Evolutionary conservation across 192 early-diverging fungal species (phyloP).

Genomic region (Dissophora ornata): DNA sequence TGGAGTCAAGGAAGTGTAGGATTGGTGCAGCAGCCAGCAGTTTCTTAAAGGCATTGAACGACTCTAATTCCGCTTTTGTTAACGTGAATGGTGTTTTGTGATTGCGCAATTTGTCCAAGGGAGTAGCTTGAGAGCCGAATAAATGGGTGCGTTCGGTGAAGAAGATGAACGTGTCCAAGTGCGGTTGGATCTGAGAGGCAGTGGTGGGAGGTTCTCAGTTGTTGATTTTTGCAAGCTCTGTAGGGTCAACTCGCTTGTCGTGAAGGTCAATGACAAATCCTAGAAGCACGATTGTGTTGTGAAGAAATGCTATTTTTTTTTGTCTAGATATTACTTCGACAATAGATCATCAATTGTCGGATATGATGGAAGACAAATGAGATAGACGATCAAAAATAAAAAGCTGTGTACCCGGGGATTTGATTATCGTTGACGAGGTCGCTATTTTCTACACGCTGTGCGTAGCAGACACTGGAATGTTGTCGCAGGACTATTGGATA

Average conservation of each 20-base stretch:
- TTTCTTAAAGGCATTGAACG: constrained; percentile 7
- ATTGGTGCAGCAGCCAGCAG: constrained; percentile 9
- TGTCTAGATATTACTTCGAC: no score
- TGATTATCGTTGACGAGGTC: no score
- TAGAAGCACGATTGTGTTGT: constrained; percentile 17
- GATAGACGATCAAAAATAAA: no score
- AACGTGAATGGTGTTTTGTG: neutral
- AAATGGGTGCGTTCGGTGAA: constrained; percentile 30
- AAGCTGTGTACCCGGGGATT: no score
- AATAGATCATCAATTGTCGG: no score
- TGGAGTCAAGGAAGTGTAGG: constrained; percentile 30
- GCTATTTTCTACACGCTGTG: no score
- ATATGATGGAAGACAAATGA: no score
- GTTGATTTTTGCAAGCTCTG: constrained; percentile 35
- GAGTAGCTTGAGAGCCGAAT: constrained; percentile 13
- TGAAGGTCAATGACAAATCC: constrained; percentile 26
- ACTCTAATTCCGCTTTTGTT: neutral
- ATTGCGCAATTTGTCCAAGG: constrained; percentile 36
- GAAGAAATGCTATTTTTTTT: constrained; percentile 38
- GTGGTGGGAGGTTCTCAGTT: constrained; percentile 28
- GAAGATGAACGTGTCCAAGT: constrained; percentile 33
- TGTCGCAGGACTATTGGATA: no score
- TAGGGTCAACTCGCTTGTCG: constrained; percentile 24
- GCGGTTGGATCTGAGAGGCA: constrained; percentile 17
- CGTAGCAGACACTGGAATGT: no score